Percentiles rank a stretch among this genome's conserved stretches.
These are phyloP conservation scores for Dalbergia oliveri DNA, from an alignment of 306 rosid species.

Conservation along the genomic window DNA sequence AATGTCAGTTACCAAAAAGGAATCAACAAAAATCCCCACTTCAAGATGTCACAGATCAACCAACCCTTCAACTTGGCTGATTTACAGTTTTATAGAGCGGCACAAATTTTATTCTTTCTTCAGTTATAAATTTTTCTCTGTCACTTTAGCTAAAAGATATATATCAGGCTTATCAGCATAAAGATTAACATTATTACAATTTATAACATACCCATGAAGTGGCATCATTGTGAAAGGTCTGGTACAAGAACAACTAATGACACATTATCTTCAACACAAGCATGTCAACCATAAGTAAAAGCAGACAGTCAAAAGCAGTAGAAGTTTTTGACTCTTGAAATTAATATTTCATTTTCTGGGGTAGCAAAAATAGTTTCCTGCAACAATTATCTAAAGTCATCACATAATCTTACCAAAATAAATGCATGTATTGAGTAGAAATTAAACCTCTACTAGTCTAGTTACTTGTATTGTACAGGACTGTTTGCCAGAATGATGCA, in stretches of 20 bases:
- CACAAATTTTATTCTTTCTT: too few species aligned
- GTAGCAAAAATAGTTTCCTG: conserved; percentile 3
- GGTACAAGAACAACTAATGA: conserved; percentile 5
- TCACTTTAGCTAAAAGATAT: conserved; percentile 7
- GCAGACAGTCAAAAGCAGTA: not conserved
- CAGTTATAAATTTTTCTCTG: not conserved
- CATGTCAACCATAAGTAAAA: conserved; percentile 5
- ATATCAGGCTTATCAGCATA: not conserved
- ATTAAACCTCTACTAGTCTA: conserved; percentile 24
- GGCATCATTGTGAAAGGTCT: not conserved
- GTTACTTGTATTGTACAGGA: not conserved
- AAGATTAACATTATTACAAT: not conserved
- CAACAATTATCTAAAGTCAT: conserved; percentile 21
- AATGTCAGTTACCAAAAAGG: conserved; percentile 7
- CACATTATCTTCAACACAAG: conserved; percentile 16
- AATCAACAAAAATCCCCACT: not conserved
- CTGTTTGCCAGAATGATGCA: conserved; percentile 22
- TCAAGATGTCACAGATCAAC: conserved; percentile 13
- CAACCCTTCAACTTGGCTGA: not conserved
- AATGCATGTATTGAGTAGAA: not conserved
- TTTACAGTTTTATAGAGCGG: too few species aligned
- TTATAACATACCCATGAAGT: not conserved
- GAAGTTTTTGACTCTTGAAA: not conserved
- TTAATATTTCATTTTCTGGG: not conserved
- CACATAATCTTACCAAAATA: conserved; percentile 13